Conservation (phyloP, 176 grass and related monocot genomes). For the Raddia distichophylla region DNA sequence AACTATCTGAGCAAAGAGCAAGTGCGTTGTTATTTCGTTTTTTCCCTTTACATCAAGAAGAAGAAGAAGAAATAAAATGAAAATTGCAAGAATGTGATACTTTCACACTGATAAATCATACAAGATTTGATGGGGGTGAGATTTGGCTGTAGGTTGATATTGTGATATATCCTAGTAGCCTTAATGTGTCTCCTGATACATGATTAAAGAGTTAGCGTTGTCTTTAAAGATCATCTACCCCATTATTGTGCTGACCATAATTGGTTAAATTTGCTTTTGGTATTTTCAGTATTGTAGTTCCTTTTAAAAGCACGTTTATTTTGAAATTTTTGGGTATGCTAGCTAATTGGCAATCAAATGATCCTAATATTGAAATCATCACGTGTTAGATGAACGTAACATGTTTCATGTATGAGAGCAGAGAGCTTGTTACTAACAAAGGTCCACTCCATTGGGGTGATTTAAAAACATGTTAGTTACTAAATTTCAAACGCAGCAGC, state of each 20-base stretch:
- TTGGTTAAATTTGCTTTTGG: neutral
- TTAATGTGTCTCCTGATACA: neutral
- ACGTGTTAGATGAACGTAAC: neutral
- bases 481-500: constrained; percentile 2
- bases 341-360: neutral
- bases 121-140: neutral
- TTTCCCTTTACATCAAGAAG: constrained; percentile 2
- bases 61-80: neutral
- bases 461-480: neutral
- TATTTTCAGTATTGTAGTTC: neutral
- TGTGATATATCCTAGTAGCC: too few species aligned
- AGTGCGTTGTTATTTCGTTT: neutral
- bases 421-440: constrained; percentile 13
- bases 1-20: neutral
- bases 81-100: neutral
- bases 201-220: neutral
- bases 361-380: neutral
- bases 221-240: neutral
- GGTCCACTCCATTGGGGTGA: constrained; percentile 12
- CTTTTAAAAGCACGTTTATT: neutral
- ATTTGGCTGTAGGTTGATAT: too few species aligned
- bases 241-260: neutral
- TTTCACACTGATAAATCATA: neutral
- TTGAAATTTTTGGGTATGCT: neutral
- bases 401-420: neutral